phyloP scores from a whole-genome alignment of 108 stramenopile species.

The Pseudonitzschia pungens region DNA sequence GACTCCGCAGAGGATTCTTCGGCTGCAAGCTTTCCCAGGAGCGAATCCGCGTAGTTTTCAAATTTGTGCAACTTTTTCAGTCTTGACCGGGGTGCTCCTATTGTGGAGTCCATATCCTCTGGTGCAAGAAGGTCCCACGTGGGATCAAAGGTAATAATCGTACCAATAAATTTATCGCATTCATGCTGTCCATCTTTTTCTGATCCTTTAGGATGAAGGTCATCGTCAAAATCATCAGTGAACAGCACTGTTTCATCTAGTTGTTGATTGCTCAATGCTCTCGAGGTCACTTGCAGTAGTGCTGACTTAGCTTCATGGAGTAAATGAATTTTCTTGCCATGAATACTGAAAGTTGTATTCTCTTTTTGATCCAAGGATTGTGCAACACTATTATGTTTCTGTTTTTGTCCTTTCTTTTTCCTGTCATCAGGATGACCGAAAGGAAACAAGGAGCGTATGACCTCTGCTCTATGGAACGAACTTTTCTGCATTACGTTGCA shows the following conservation, averaged over 20 bases:
- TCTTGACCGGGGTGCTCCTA: neutral
- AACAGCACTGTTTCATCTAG: neutral
- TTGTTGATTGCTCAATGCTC: neutral
- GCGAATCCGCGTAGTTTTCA: constrained; percentile 14
- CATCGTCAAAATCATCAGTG: neutral
- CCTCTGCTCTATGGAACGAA: neutral
- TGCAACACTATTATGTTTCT: neutral
- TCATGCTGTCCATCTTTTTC: neutral
- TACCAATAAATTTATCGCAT: constrained; percentile 24
- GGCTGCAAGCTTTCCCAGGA: constrained; percentile 19
- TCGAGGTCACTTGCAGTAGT: neutral
- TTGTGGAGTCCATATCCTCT: neutral
- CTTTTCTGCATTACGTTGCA: neutral
- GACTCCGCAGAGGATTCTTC: constrained; percentile 17
- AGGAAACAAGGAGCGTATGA: constrained; percentile 4
- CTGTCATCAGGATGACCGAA: constrained; percentile 10
- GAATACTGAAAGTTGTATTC: neutral
- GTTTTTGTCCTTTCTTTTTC: neutral
- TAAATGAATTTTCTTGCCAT: too few species aligned
- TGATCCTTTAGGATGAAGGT: neutral
- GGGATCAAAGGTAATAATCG: constrained; percentile 27
- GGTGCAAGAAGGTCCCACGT: constrained; percentile 15
- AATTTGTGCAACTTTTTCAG: constrained; percentile 18
- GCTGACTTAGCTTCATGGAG: neutral
- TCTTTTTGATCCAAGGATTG: neutral